phyloP scores from a whole-genome alignment of 2,329 filamentous ascomycete genomes.

The Stagonosporopsis tanaceti region DNA sequence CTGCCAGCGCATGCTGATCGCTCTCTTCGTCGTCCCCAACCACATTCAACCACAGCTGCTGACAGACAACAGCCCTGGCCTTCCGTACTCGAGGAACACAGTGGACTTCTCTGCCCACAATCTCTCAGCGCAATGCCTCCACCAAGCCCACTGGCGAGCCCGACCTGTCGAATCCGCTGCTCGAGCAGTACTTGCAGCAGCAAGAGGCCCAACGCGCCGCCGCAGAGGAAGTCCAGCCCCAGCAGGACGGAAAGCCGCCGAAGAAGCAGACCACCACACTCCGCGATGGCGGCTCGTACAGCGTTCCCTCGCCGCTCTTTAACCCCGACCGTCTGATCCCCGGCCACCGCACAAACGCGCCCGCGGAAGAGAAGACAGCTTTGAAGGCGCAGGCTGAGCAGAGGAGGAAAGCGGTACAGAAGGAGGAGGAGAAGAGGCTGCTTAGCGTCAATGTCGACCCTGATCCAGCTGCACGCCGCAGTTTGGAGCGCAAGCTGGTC shows the following conservation, averaged over 20 bases:
- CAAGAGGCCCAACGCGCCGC: constrained; percentile 20
- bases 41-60: too few relatives aligned
- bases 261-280: constrained; percentile 9
- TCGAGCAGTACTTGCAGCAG: constrained; percentile 63
- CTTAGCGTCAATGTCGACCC: constrained; percentile 71
- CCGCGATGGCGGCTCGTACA: constrained; percentile 29
- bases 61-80: constrained; percentile 32
- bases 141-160: constrained; percentile 20
- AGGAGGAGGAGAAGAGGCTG: constrained; percentile 59
- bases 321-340: constrained; percentile 36
- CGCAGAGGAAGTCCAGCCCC: not conserved
- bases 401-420: constrained; percentile 14
- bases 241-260: not conserved
- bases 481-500: constrained; percentile 86
- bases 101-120: constrained; percentile 28
- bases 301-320: constrained; percentile 34
- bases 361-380: constrained; percentile 23
- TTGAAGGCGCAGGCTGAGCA: constrained; percentile 23
- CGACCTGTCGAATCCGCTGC: constrained; percentile 62
- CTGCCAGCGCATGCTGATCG: not conserved
- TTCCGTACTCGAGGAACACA: constrained; percentile 31
- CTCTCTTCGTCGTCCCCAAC: too few relatives aligned
- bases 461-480: constrained; percentile 71
- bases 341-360: constrained; percentile 31
- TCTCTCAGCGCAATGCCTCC: constrained; percentile 27